A percentile compares a stretch with the other conserved stretches of the same genome.
These are phyloP conservation scores for Marasmius oreades DNA, from an alignment of 1,284 basidiomycete genomes.

Conservation along the genomic window DNA sequence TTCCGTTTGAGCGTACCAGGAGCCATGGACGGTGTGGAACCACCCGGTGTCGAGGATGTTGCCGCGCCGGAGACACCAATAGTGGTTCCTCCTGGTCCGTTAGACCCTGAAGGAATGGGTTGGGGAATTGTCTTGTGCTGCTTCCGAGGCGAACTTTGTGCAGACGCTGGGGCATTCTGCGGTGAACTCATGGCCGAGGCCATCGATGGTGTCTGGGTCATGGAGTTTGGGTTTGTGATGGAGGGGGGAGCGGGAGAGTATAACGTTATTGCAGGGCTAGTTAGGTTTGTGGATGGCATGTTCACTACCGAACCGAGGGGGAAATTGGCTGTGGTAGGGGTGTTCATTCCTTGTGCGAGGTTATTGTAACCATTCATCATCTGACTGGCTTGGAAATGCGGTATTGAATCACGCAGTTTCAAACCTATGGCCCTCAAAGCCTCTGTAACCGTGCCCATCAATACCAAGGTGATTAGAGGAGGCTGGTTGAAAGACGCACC, in stretches of 20 bases:
- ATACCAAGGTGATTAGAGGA: background rate
- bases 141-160: slow-evolving; percentile 49
- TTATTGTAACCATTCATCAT: background rate
- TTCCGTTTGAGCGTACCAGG: slow-evolving; percentile 51
- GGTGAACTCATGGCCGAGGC: slow-evolving; percentile 38
- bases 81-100: slow-evolving; percentile 23
- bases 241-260: slow-evolving; percentile 45
- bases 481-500: slow-evolving; percentile 42
- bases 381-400: background rate
- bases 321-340: slow-evolving; percentile 17
- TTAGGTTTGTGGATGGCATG: background rate
- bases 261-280: slow-evolving; percentile 27
- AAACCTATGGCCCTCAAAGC: background rate
- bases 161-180: slow-evolving; percentile 45
- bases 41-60: slow-evolving; percentile 22
- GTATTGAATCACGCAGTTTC: background rate
- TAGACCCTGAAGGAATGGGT: slow-evolving; percentile 17
- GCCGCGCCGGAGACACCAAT: background rate
- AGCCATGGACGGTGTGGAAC: slow-evolving; percentile 48
- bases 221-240: slow-evolving; percentile 32
- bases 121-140: slow-evolving; percentile 50
- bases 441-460: background rate
- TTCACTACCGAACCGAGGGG: background rate
- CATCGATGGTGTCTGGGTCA: slow-evolving; percentile 16
- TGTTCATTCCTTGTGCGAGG: background rate